Base-by-base conservation (phyloP, 2,329 filamentous ascomycete species). In the Ophiostoma tasmaniense region DNA sequence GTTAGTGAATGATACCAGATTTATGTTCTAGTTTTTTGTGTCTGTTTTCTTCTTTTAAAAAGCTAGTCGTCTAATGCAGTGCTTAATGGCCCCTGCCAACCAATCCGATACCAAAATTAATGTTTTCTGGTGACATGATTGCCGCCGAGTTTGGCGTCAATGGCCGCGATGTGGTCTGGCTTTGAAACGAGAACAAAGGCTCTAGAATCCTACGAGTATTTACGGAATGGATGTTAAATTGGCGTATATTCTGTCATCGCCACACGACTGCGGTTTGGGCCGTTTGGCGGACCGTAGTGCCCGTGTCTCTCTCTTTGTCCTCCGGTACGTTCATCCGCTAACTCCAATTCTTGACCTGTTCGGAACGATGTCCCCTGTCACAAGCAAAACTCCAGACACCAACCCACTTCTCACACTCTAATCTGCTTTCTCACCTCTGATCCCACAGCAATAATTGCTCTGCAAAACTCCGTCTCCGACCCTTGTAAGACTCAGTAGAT, bases 131-230 rank as follows among this genome's bases (percentile, higher is more conserved):
- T 25, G 22, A 3, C 13, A 17, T 8, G 13, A 17, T 61, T 61
- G 55, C 55, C 55, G 55, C 55, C 55, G 55, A 30, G 55, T 61
- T 30, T 61, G 55, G 55, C 25, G 55, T 61, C 55, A 61, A 61
- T 61, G 55, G 55, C 55, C 55, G 55, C 55, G 25, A 61, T 61
- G 20, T 61, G 5, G 42, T 45, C 20, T 25, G 25, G 11, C 55
- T 17, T 2, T 61, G 55, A 33, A 61, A 61, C 55, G 20, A 10
- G 50, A 11, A 25, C 50, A 13, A 4, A 22, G n/a, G 4, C 50
- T 33, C 33, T 33, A 33, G 33, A 33, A 33, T 33, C 33, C 33
- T 33, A n/a, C 45, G 4, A 50, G 45, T n/a, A 22, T n/a, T 17
- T 50, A 50, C 17, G 13, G 13, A 55, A 25, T 25, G 25, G 50